Percentiles rank a stretch among this genome's conserved stretches.
Conservation (phyloP, 805 yeast genomes). For the Phaffomyces thermotolerans region DNA sequence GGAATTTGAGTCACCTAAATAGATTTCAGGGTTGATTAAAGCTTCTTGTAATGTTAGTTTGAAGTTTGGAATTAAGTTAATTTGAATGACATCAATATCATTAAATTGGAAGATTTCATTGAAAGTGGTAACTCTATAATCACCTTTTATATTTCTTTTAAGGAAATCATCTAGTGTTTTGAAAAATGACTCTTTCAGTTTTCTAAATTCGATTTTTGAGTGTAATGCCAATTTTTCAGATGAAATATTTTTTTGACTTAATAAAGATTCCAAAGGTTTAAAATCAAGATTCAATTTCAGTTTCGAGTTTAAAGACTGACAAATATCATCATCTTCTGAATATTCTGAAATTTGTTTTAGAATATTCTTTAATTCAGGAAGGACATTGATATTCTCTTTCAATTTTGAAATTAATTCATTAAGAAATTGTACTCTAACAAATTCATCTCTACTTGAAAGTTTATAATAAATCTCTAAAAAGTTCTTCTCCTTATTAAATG, state of each 20-base stretch:
- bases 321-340: constrained; percentile 7
- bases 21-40: constrained; percentile 33
- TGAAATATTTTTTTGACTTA: neutral
- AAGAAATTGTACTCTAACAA: constrained; percentile 18
- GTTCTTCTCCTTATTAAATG: constrained; percentile 12
- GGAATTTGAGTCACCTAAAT: constrained; percentile 16
- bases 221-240: constrained; percentile 11
- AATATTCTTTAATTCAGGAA: constrained; percentile 6
- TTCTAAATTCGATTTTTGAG: constrained; percentile 18
- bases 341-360: constrained; percentile 7
- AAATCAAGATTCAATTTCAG: constrained; percentile 9
- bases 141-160: constrained; percentile 8
- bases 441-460: constrained; percentile 18
- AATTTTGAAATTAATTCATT: constrained; percentile 18
- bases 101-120: constrained; percentile 35
- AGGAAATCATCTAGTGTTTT: constrained; percentile 14
- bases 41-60: constrained; percentile 35
- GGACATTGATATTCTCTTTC: constrained; percentile 4
- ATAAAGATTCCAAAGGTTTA: neutral
- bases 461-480: constrained; percentile 18
- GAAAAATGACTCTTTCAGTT: constrained; percentile 12
- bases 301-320: constrained; percentile 11
- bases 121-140: constrained; percentile 23
- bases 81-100: constrained; percentile 24
- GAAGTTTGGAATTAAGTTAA: constrained; percentile 37